Base-by-base conservation (phyloP, 495 filamentous ascomycete species). In the Talaromyces trachyspermus region DNA sequence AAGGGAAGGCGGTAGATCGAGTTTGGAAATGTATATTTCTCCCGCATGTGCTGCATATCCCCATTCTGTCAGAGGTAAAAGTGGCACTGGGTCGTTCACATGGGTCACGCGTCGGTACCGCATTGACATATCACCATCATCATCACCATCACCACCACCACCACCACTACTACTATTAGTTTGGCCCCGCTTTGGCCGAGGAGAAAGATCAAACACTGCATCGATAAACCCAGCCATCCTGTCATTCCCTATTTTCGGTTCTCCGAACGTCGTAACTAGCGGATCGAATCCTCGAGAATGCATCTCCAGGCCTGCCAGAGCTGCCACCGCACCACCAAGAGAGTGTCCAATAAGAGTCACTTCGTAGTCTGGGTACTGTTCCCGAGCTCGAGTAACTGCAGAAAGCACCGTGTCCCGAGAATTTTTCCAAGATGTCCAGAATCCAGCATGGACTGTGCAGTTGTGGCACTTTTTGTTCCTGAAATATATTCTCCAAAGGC, bases 401-500 rank as follows among this genome's bases (percentile, higher is more conserved):
- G 80, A 74, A 0, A 92, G 56, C 4, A 95, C 74, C 10, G 68
- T 61, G 10, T 71, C 58, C 39, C 85, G 79, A 0, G 89, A 85
- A 53, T 80, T 78, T 25, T 71, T 62, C 91, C 91, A 98, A 5
- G 87, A 88, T 18, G 72, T 69, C 60, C 89, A 77, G 65, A 98
- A 98, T 12, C 92, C 92, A 20, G 80, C 79, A 60, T 98, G 92
- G 11, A 97, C 94, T 12, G 84, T 92, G 64, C 92, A 98, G 55
- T 91, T 85, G 1, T 64, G 60, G 59, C 92, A 98, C 49, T 68
- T 66, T 48, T 27, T 46, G 32, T 11, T 19, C 24, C 27, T 11
- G 24, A 8, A 4, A 41, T 14, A 29, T 48, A 38, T 18, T 37
- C 38, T 37, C n/a, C n/a, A n/a, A n/a, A n/a, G n/a, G n/a, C n/a